These are phyloP conservation scores for Cystofilobasidium ferigula DNA, from an alignment of 768 basidiomycete genomes.

Conservation along the genomic window DNA sequence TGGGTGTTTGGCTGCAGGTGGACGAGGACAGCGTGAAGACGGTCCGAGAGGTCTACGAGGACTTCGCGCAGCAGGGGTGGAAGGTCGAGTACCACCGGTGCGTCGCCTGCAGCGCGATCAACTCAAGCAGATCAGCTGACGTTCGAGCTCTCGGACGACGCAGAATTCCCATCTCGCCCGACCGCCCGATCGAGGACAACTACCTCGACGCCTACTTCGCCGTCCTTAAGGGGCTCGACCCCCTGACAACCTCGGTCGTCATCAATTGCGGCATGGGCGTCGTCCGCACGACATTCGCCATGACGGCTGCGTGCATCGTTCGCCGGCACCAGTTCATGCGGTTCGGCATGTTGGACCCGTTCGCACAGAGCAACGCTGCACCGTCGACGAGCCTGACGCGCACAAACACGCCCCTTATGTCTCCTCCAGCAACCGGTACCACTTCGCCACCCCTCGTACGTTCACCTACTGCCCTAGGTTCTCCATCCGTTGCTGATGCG, in stretches of 20 bases:
- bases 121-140: background rate
- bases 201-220: conserved; percentile 83
- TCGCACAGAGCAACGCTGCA: conserved; percentile 37
- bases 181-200: conserved; percentile 86
- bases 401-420: conserved; percentile 2
- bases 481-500: too few species aligned
- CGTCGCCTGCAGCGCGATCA: conserved; percentile 25
- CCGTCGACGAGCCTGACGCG: background rate
- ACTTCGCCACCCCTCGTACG: background rate
- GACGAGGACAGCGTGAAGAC: conserved; percentile 75
- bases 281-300: conserved; percentile 70
- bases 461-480: too few species aligned
- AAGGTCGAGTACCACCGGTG: conserved; percentile 85
- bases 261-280: conserved; percentile 97
- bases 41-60: conserved; percentile 71
- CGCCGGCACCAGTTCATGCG: conserved; percentile 61
- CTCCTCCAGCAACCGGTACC: background rate
- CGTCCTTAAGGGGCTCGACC: conserved; percentile 43
- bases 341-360: conserved; percentile 66
- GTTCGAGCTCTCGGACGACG: conserved; percentile 15
- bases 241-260: conserved; percentile 66
- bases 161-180: conserved; percentile 89
- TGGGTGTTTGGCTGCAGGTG: conserved; percentile 89
- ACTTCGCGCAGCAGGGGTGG: conserved; percentile 72
- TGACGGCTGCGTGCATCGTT: conserved; percentile 83